Evolutionary conservation across 768 basidiomycete genomes (phyloP), one percentile per base, ranked within the genome.

Genomic region (Serendipita vermifera): DNA sequence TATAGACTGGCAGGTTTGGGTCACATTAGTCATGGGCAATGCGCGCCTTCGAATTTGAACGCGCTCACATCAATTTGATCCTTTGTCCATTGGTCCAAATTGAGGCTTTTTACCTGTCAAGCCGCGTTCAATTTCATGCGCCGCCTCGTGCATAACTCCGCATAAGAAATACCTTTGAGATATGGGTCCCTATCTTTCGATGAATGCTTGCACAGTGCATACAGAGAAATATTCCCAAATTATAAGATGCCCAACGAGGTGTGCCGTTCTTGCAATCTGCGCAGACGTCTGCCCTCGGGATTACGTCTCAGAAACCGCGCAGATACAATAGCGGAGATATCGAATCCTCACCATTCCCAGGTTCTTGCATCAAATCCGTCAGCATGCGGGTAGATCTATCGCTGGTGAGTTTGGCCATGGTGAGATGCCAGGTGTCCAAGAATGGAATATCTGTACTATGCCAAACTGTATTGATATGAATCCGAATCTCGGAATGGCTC

Each of bases 171-270:
- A 97, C 87, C 80, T 96, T 92, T 0, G 86, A 81, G 61, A 91
- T 75, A 67, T 97, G 93, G 3, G 89, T 93, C 1, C 93, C 93
- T 58, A 97, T 83, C 73, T 93, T 94, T 55, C 93, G 78, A 71
- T 97, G 93, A 53, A 94, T 80, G 58, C 85, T 85, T 14, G 93
- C 93, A 66, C 93, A 97, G 62, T 78, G 79, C 38, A 90, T 75
- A 63, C 91, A 93, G 22, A 91, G 75, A 64, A 91, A 91, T 58
- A 91, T 86, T 15, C 93, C 92, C 3, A 96, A 72, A 64, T 85
- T 96, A 63, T 87, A 73, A 2, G 85, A 85, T 3, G 89, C 85
- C 93, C 93, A 97, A 69, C 89, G 73, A 4, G 92, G 92, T 63
- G 80, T 77, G 57, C 82, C 75, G n/a, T 83, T 70, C 69, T 85